Conservation (phyloP, 1,284 basidiomycete species). For the Porodaedalea pini region DNA sequence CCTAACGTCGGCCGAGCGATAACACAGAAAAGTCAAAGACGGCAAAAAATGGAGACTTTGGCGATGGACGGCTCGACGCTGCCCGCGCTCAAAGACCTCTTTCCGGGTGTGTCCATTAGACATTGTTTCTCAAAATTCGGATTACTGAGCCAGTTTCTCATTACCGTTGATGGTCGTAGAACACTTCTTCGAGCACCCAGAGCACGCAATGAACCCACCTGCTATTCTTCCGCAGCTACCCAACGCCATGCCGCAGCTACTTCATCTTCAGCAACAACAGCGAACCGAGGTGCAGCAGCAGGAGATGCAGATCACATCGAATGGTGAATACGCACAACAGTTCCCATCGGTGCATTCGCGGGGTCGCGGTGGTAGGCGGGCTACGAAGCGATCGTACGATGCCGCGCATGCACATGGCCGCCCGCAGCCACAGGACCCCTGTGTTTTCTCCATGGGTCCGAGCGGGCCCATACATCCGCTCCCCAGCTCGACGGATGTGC, state of each 20-base stretch:
- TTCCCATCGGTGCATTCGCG: not conserved
- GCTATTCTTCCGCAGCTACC: not conserved
- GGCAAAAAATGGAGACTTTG: slow-evolving; percentile 3
- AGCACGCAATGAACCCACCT: not conserved
- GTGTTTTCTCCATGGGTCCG: not conserved
- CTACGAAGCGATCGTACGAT: not conserved
- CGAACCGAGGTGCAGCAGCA: not conserved
- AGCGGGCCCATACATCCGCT: not conserved
- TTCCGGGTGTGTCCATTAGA: slow-evolving; percentile 11
- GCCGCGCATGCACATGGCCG: not conserved
- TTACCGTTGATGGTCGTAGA: not conserved
- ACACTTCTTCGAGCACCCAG: slow-evolving; percentile 6
- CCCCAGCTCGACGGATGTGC: not conserved
- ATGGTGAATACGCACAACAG: not conserved
- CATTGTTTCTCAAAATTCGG: not conserved
- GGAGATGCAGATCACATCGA: not conserved
- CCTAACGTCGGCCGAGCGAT: not conserved
- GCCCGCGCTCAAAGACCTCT: slow-evolving; percentile 16
- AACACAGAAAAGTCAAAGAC: not conserved
- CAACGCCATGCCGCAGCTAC: not conserved
- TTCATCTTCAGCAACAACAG: not conserved
- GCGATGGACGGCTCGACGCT: slow-evolving; percentile 7
- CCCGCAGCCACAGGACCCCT: not conserved
- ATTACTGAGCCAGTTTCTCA: not conserved
- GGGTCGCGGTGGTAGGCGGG: not conserved